Base-by-base conservation (phyloP, 2,329 filamentous ascomycete species). In the Botrytis elliptica region DNA sequence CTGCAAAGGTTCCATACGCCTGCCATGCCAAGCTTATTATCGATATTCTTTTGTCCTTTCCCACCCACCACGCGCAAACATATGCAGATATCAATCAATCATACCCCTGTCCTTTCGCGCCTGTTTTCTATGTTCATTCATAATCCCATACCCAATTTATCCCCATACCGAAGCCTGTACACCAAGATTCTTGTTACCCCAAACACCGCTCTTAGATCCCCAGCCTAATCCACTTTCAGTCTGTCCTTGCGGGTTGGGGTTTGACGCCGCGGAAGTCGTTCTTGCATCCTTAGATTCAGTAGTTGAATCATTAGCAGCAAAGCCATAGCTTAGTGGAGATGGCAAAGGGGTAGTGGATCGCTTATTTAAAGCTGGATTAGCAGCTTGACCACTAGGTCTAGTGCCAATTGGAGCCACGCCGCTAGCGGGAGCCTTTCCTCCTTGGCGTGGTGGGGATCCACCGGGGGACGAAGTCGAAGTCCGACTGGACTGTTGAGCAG, bases 101-200 rank as follows among this genome's bases (percentile, higher is more conserved):
- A 60, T 73, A 64, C 66, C 59, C 63, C 49, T 64, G 46, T 70
- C 59, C 67, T 49, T 49, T 42, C 72, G 49, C 66, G 66, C 66
- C 72, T 63, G 33, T 70, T 64, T 73, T 70, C 66, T 70, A 63
- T 57, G 36, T 64, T 67, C 49, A 63, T 73, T 55, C 49, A 42
- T 55, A 7, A 29, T 55, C 25, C 46, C 57, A 64, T 55, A 38
- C 40, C n/a, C 44, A 68, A 55, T 74, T 78, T 91, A 98, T 79
- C 95, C 95, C 95, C 95, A 98, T 78, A 98, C 95, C 77, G 94
- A 97, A 77, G 95, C 94, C 82, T 97, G 94, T 75, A 95, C 92
- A 77, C 94, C 93, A 75, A 97, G 90, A 93, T 80, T 93, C 93
- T 80, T 91, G 46, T 68, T 91, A 74, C 94, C 93, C 95, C 95